A percentile compares a stretch with the other conserved stretches of the same genome.
phyloP scores from a whole-genome alignment of 2,329 filamentous ascomycete species.

The Bipolaris victoriae region DNA sequence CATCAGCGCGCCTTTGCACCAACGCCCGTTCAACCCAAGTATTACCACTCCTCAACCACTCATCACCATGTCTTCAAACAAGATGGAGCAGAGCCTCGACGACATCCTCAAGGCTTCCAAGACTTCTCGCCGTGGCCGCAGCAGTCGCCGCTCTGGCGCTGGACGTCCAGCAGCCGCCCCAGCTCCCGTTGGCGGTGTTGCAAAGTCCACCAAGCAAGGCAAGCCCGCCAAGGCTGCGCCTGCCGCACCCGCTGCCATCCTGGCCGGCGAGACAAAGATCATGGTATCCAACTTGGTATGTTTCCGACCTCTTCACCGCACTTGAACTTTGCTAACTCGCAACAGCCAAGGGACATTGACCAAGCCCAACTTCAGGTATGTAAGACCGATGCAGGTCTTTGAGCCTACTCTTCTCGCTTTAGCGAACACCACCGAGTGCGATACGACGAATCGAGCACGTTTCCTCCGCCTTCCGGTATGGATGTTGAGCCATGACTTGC shows the following conservation, averaged over 20 bases:
- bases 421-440: conserved; percentile 43
- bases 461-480: conserved; percentile 25
- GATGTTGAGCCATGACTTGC: conserved; percentile 40
- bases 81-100: conserved; percentile 96
- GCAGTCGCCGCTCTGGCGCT: conserved; percentile 54
- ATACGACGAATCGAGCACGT: conserved; percentile 37
- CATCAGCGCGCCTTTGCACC: conserved; percentile 19
- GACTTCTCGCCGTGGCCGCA: conserved; percentile 55
- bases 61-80: conserved; percentile 59
- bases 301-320: conserved; percentile 20
- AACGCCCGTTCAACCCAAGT: conserved; percentile 22
- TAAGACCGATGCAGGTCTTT: conserved; percentile 69
- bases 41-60: conserved; percentile 17
- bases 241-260: conserved; percentile 65
- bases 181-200: conserved; percentile 82
- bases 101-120: conserved; percentile 83
- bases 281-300: conserved; percentile 98
- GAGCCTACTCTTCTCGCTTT: conserved; percentile 47
- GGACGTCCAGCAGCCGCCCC: conserved; percentile 62
- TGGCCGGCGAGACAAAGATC: conserved; percentile 85
- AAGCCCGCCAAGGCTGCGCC: conserved; percentile 68
- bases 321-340: conserved; percentile 54
- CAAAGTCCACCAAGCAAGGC: conserved; percentile 71
- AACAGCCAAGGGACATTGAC: conserved; percentile 90
- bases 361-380: conserved; percentile 99